phyloP scores from a whole-genome alignment of 345 rosid genomes.

The Acer saccharum region DNA sequence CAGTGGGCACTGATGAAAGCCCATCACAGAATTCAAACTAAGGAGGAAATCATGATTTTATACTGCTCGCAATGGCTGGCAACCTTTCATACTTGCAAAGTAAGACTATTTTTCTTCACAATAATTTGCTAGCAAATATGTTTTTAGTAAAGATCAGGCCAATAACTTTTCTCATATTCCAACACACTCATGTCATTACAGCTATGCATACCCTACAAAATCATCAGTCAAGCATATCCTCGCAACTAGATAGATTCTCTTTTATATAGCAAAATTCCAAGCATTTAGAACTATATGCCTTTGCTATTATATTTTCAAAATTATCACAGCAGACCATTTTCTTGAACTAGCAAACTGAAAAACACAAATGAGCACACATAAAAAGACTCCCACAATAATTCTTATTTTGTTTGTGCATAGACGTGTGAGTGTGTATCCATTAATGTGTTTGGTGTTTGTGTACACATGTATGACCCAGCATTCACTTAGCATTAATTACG shows the following conservation, averaged over 20 bases:
- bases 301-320: neutral
- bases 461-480: neutral
- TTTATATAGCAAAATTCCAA: neutral
- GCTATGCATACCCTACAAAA: neutral
- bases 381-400: neutral
- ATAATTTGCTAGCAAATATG: neutral
- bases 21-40: neutral
- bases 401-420: neutral
- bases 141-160: neutral
- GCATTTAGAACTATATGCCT: neutral
- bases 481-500: neutral
- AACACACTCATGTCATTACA: neutral
- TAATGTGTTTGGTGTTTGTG: neutral
- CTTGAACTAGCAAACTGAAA: neutral
- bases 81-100: neutral
- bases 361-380: neutral
- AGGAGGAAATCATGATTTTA: neutral
- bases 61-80: neutral
- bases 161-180: conserved; percentile 5
- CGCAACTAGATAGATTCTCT: neutral
- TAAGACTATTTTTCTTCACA: neutral
- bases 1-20: neutral
- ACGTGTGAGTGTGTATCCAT: neutral
- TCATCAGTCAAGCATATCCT: neutral
- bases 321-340: neutral